These are phyloP conservation scores for Botrytis medusae DNA, from an alignment of 2,329 filamentous ascomycete species.

Conservation along the genomic window DNA sequence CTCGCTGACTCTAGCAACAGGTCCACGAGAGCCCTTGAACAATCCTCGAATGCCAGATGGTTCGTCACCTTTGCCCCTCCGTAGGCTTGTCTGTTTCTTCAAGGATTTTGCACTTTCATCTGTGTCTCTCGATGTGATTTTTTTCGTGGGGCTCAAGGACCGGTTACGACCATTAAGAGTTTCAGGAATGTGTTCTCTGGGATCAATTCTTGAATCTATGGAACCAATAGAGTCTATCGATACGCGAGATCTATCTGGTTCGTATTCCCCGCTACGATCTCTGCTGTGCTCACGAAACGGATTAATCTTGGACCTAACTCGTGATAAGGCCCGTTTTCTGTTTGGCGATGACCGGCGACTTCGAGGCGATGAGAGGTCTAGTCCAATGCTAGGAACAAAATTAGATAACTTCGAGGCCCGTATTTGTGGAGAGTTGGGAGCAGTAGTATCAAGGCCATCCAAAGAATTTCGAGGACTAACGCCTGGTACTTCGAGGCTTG, in stretches of 20 bases:
- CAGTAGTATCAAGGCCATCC: slow-evolving; percentile 48
- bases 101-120: slow-evolving; percentile 52
- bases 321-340: slow-evolving; percentile 53
- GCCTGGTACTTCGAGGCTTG: slow-evolving; percentile 51
- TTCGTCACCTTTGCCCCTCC: slow-evolving; percentile 46
- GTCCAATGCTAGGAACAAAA: slow-evolving; percentile 56
- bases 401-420: slow-evolving; percentile 30
- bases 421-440: slow-evolving; percentile 37
- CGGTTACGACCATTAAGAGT: slow-evolving; percentile 27
- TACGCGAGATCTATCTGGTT: slow-evolving; percentile 23
- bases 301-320: slow-evolving; percentile 43
- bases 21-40: slow-evolving; percentile 71
- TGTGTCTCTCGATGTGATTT: slow-evolving; percentile 41
- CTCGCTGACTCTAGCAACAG: slow-evolving; percentile 61
- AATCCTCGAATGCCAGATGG: slow-evolving; percentile 66
- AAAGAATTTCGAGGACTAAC: slow-evolving; percentile 42
- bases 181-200: slow-evolving; percentile 34
- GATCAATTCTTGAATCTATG: slow-evolving; percentile 14
- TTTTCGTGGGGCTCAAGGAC: slow-evolving; percentile 44
- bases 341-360: slow-evolving; percentile 65
- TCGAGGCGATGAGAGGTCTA: slow-evolving; percentile 61
- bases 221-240: slow-evolving; percentile 22
- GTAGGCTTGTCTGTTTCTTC: slow-evolving; percentile 51
- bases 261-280: slow-evolving; percentile 52
- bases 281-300: slow-evolving; percentile 42